Evolutionary conservation across 257 asterid species (phyloP), one percentile per base, ranked within the genome.

Genomic region (Penstemon davidsonii): DNA sequence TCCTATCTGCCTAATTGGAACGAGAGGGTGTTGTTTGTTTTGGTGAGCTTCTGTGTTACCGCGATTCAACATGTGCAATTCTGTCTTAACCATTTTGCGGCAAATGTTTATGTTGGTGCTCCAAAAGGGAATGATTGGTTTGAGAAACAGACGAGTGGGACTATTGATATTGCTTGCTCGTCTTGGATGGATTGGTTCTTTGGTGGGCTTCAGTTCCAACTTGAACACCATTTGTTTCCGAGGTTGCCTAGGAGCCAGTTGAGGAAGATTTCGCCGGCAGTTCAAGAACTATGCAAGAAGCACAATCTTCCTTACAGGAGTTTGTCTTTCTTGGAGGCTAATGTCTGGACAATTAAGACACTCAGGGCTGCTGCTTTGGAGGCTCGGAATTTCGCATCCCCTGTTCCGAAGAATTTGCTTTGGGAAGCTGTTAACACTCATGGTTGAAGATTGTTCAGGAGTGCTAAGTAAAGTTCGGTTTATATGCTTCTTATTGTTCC

Each of bases 401-500:
- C 88, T 10, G 85, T 64, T 5, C 88, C 96, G 0, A 82, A 80
- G 86, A 85, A 86, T 71, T 69, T 92, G 85, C 71, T 90, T 36
- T 92, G 98, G 98, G 98, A 92, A 74, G 98, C 95, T 72, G 79
- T 91, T 4, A 89, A 89, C 75, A 91, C 95, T 12, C 96, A 87
- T 71, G 98, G 96, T 62, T 89, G 87, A 80, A 38, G 73, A 66
- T 8, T 25, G 33, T 25, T 25, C 33, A 25, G 33, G 33, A 25
- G 33, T 0, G 33, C 33, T 25, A 25, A 25, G 33, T 1, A 25
- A 25, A 25, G 33, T 64, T 72, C 47, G 5, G 9, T 49, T 64
- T 49, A 9, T 9, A 36, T 36, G 58, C 51, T 45, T 59, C 12
- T 51, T 55, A 3, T 3, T 50, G 59, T 40, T 54, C 56, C 52